These are phyloP conservation scores for Anaeramoeba flamelloides DNA, from an alignment of 78 protist species.

Conservation along the genomic window DNA sequence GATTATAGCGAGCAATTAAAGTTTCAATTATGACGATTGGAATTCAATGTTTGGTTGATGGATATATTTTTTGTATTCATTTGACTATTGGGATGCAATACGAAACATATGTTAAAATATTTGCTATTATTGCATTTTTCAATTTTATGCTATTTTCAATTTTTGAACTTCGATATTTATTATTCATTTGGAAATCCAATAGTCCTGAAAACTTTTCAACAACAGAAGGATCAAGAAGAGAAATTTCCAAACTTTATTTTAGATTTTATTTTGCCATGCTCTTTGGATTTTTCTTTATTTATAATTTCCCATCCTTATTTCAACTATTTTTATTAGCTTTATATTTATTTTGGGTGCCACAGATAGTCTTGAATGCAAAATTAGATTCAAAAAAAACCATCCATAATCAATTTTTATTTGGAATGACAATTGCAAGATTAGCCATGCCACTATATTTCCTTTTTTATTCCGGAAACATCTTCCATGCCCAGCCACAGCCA, in stretches of 20 bases:
- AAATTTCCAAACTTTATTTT: conserved; percentile 37
- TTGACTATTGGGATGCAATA: conserved; percentile 32
- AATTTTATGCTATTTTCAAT: conserved; percentile 42
- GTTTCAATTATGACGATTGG: conserved; percentile 36
- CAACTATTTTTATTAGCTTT: conserved; percentile 7
- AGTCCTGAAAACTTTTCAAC: conserved; percentile 33
- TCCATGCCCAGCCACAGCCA: conserved; percentile 13
- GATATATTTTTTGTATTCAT: conserved; percentile 52
- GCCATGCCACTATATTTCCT: conserved; percentile 44
- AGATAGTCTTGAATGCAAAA: conserved; percentile 22
- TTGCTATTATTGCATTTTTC: conserved; percentile 49
- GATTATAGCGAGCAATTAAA: conserved; percentile 13
- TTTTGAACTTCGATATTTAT: conserved; percentile 46
- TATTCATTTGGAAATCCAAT: conserved; percentile 40
- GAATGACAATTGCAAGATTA: conserved; percentile 35
- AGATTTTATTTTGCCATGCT: conserved; percentile 44
- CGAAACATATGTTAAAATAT: conserved; percentile 43
- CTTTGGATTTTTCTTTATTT: conserved; percentile 35
- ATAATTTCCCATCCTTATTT: conserved; percentile 26
- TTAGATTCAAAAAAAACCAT: conserved; percentile 7
- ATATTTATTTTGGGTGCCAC: conserved; percentile 56
- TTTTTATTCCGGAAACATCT: conserved; percentile 43
- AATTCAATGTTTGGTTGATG: conserved; percentile 42
- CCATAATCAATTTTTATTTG: conserved; percentile 30
- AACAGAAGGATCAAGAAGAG: conserved; percentile 40